Percentiles rank a stretch among this genome's conserved stretches.
Evolutionary conservation across 2,329 filamentous ascomycete genomes (phyloP).

Genomic region (Arthrobotrys megalospora): DNA sequence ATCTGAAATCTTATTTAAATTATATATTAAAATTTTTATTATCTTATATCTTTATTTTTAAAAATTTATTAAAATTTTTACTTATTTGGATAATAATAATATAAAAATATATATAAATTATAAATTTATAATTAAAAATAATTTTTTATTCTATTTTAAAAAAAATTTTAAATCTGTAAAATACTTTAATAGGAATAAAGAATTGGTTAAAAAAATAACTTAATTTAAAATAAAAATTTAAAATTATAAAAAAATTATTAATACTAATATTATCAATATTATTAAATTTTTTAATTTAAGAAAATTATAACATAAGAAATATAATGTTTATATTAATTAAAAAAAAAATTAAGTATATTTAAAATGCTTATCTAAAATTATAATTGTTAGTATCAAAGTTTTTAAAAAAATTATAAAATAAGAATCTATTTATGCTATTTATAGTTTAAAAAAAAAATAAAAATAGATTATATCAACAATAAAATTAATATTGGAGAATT

Average conservation of each 20-base stretch:
- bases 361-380: too few relatives aligned
- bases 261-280: too few relatives aligned
- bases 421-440: neutral
- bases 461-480: constrained; percentile 14
- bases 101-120: constrained; percentile 5
- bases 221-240: constrained; percentile 24
- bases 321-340: too few relatives aligned
- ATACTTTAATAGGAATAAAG: constrained; percentile 7
- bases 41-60: too few relatives aligned
- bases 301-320: too few relatives aligned
- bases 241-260: constrained; percentile 13
- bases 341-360: too few relatives aligned
- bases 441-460: constrained; percentile 1
- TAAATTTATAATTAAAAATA: constrained; percentile 25
- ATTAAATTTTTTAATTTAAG: too few relatives aligned
- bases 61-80: constrained; percentile 2
- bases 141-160: constrained; percentile 22
- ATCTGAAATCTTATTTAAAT: neutral
- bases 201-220: constrained; percentile 21
- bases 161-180: neutral
- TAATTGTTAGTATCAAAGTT: neutral
- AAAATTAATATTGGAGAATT: constrained; percentile 3
- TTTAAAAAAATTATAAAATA: constrained; percentile 21
- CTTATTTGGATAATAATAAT: constrained; percentile 1
- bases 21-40: constrained; percentile 10